phyloP scores from a whole-genome alignment of 768 basidiomycete genomes.

The Tylopilus felleus region DNA sequence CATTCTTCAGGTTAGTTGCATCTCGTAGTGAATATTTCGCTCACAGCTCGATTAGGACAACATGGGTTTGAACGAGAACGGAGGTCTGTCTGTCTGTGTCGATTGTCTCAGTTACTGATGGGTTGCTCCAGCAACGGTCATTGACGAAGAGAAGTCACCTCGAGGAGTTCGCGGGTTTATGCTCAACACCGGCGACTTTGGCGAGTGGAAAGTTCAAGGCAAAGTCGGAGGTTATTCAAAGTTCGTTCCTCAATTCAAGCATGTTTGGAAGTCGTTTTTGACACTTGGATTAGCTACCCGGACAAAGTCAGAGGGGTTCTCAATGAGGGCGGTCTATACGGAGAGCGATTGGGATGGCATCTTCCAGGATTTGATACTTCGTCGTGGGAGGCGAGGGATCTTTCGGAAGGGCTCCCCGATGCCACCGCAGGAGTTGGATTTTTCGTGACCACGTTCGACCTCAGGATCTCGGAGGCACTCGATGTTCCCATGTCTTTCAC shows the following conservation, averaged over 20 bases:
- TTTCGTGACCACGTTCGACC: conserved; percentile 70
- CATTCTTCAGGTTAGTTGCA: conserved; percentile 57
- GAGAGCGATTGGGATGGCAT: conserved; percentile 74
- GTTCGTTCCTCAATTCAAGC: conserved; percentile 35
- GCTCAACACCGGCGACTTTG: conserved; percentile 59
- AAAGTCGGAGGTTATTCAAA: conserved; percentile 68
- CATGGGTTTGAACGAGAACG: conserved; percentile 72
- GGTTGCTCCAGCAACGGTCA: conserved; percentile 26
- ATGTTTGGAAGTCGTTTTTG: neutral
- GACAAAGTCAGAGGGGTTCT: conserved; percentile 69
- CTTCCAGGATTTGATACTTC: conserved; percentile 66
- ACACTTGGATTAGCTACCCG: conserved; percentile 49
- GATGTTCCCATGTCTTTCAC: conserved; percentile 72
- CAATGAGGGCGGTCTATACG: conserved; percentile 71
- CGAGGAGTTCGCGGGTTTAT: conserved; percentile 76
- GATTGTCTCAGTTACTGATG: neutral
- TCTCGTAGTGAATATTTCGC: neutral
- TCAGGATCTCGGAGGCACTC: conserved; percentile 54
- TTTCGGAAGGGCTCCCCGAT: conserved; percentile 56
- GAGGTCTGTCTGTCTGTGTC: conserved; percentile 33
- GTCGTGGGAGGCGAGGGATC: conserved; percentile 54
- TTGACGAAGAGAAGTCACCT: conserved; percentile 64
- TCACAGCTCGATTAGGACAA: conserved; percentile 52
- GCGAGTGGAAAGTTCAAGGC: conserved; percentile 69
- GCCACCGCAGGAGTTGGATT: conserved; percentile 71